Percentiles rank a stretch among this genome's conserved stretches.
Evolutionary conservation across 306 rosid species (phyloP).

Genomic region (Glycyrrhiza uralensis): DNA sequence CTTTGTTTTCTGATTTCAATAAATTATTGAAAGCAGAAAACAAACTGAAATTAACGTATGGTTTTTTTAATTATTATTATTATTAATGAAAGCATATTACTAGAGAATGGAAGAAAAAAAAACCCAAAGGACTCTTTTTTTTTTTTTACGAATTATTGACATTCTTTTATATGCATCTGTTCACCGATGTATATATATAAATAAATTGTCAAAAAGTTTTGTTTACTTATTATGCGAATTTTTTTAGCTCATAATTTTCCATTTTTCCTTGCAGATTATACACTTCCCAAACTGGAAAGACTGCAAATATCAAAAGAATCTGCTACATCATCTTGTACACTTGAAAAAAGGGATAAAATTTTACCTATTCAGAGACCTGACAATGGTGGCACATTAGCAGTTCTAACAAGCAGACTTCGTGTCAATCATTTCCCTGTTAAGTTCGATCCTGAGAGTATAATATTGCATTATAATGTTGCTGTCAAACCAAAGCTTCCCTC

Average conservation of each 20-base stretch:
- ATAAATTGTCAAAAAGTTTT: not conserved
- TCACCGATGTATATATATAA: not conserved
- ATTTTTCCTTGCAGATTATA: constrained; percentile 22
- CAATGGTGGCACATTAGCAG: constrained; percentile 38
- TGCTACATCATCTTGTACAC: not conserved
- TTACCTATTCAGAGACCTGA: constrained; percentile 62
- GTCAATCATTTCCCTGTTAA: constrained; percentile 56
- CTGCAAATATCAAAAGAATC: constrained; percentile 17
- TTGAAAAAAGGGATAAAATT: constrained; percentile 12
- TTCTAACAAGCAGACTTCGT: constrained; percentile 35
- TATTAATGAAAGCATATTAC: not conserved
- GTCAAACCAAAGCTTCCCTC: constrained; percentile 45
- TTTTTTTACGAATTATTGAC: not conserved
- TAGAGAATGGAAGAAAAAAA: not conserved
- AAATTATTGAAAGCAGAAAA: not conserved
- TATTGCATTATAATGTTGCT: constrained; percentile 54
- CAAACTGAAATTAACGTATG: not conserved
- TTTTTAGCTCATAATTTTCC: not conserved
- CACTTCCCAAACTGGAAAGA: constrained; percentile 21
- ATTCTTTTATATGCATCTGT: not conserved
- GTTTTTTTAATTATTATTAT: not conserved
- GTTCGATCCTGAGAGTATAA: constrained; percentile 39
- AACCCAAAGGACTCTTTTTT: not conserved
- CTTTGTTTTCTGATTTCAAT: not conserved
- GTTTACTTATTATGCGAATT: constrained; percentile 1